A percentile compares a stretch with the other conserved stretches of the same genome.
These are phyloP conservation scores for Sugiyamaella paludigena DNA, from an alignment of 1,139 yeast genomes.

Conservation along the genomic window DNA sequence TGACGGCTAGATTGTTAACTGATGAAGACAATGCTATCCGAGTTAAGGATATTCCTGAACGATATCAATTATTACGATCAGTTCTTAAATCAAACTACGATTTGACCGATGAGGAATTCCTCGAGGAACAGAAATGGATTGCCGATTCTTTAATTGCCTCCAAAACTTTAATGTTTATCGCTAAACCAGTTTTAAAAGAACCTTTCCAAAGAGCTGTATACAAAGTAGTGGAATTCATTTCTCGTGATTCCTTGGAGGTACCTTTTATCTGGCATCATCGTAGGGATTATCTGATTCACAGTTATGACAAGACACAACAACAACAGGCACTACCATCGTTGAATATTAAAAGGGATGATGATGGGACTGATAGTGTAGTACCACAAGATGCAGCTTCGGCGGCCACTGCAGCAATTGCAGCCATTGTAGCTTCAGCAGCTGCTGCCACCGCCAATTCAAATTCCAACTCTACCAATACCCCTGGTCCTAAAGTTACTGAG, in stretches of 20 bases:
- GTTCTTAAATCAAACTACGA: constrained; percentile 54
- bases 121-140: constrained; percentile 77
- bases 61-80: constrained; percentile 76
- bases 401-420: not conserved
- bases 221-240: constrained; percentile 72
- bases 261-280: constrained; percentile 98
- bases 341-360: constrained; percentile 43
- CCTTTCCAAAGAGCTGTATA: constrained; percentile 73
- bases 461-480: constrained; percentile 38
- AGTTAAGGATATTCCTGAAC: constrained; percentile 85
- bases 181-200: constrained; percentile 45
- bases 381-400: too few relatives aligned
- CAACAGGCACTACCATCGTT: constrained; percentile 3
- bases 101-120: constrained; percentile 65
- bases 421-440: constrained; percentile 1
- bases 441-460: not conserved
- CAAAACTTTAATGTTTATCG: constrained; percentile 25
- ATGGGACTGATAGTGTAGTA: constrained; percentile 31
- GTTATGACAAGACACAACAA: constrained; percentile 38
- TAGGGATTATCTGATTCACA: constrained; percentile 73
- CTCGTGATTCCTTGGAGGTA: constrained; percentile 80
- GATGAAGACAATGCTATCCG: constrained; percentile 89
- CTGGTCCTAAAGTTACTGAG: constrained; percentile 42
- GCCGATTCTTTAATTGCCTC: constrained; percentile 41
- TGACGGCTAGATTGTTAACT: constrained; percentile 85